Evolutionary conservation across 345 rosid genomes (phyloP), one percentile per base, ranked within the genome.

Genomic region (Populus deltoides): DNA sequence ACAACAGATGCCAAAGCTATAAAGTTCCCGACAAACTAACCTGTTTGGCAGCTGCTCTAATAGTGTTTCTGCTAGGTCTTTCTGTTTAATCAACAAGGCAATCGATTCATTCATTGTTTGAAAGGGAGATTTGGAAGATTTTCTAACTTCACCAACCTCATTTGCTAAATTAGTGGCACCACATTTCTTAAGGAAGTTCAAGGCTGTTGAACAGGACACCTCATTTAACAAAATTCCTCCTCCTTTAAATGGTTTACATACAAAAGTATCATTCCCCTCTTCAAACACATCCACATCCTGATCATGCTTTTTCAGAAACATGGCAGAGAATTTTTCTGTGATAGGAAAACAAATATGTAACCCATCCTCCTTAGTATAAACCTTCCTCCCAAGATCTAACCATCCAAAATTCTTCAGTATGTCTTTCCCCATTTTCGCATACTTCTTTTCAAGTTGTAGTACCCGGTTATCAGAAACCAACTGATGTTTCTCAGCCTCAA

Each of bases 341-440:
- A 95, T 89, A 6, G 98, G 99, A 84, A 95, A 93, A 84, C 90
- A 92, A 57, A 93, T 87, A 75, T 77, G 85, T 57, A 82, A 77
- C 66, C 92, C 92, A 79, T 88, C 87, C 66, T 79, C 86, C 72
- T 62, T 69, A 49, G 88, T 81, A 73, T 82, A 86, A 53, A 84
- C 92, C 78, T 93, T 95, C 81, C 97, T 93, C 76, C 85, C 84
- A 61, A 86, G 91, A 83, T 93, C 97, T 83, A 95, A 83, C 99
- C 99, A 95, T 68, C 97, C 92, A 66, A 89, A 89, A 74, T 79
- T 91, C 89, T 92, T 95, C 85, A 95, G 81, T 8, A 90, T 81
- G 86, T 92, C 99, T 84, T 95, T 92, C 75, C 92, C 97, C 35
- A 79, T 77, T 87, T 95, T 95, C 29, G 93, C 98, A 77, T 83